These are phyloP conservation scores for Hypoxylon rubiginosum DNA, from an alignment of 2,329 filamentous ascomycete species.

Conservation along the genomic window DNA sequence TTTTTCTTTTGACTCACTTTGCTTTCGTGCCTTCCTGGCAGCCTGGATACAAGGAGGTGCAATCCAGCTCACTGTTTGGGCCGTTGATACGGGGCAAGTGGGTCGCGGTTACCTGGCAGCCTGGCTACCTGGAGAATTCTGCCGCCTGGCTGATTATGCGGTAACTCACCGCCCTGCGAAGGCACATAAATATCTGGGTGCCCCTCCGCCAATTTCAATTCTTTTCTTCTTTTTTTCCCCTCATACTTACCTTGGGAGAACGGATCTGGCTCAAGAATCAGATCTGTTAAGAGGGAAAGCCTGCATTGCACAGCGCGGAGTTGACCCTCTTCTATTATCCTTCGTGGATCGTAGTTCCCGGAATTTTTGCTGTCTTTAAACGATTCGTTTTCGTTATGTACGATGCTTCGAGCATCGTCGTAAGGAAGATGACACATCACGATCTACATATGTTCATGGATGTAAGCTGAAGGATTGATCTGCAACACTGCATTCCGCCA, in stretches of 20 bases:
- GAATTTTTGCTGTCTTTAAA: constrained; percentile 53
- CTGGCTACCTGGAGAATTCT: too few species aligned
- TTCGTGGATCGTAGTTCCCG: constrained; percentile 51
- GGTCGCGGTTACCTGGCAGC: not conserved
- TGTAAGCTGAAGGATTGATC: too few species aligned
- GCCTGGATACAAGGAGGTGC: too few species aligned
- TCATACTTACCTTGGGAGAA: constrained; percentile 56
- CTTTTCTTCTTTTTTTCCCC: constrained; percentile 38
- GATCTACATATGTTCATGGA: too few species aligned
- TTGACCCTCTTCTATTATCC: constrained; percentile 55
- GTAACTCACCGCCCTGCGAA: constrained; percentile 13
- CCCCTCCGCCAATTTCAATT: not conserved
- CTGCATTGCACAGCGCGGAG: constrained; percentile 71
- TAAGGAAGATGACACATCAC: constrained; percentile 19
- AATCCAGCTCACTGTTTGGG: not conserved
- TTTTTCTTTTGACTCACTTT: too few species aligned
- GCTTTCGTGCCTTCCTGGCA: too few species aligned
- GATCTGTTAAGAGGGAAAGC: constrained; percentile 54
- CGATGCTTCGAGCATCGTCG: constrained; percentile 28
- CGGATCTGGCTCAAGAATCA: constrained; percentile 48
- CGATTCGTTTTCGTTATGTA: constrained; percentile 29
- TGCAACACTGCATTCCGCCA: not conserved
- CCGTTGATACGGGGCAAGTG: not conserved
- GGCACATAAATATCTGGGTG: constrained; percentile 4
- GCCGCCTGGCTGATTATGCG: constrained; percentile 24